Evolutionary conservation across 73 alveolate genomes (phyloP).

Genomic region (Blepharisma japonicum): DNA sequence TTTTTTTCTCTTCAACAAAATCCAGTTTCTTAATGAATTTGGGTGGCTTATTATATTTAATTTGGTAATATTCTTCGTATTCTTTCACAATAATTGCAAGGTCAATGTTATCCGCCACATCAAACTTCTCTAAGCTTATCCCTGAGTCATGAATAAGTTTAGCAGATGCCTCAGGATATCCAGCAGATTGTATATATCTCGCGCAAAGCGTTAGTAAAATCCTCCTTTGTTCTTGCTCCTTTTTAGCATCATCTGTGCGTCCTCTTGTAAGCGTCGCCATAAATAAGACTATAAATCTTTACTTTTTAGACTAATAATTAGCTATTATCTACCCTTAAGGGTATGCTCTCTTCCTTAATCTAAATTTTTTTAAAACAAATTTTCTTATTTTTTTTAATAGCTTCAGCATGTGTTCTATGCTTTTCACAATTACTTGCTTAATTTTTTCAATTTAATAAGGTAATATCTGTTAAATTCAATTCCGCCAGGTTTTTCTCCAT

Average conservation of each 20-base stretch:
- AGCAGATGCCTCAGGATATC: constrained; percentile 8
- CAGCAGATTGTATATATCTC: constrained; percentile 28
- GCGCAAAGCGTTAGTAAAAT: constrained; percentile 2
- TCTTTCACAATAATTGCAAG: constrained; percentile 83
- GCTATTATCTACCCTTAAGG: too few species aligned
- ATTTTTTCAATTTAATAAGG: too few species aligned
- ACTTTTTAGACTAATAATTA: too few species aligned
- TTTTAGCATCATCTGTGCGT: background rate
- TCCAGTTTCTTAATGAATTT: constrained; percentile 75
- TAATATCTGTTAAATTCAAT: too few species aligned
- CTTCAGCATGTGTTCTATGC: too few species aligned
- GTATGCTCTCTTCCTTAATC: too few species aligned
- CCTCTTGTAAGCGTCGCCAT: background rate
- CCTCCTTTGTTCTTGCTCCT: constrained; percentile 25
- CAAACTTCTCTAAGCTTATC: constrained; percentile 36
- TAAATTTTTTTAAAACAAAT: too few species aligned
- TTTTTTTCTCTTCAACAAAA: constrained; percentile 57
- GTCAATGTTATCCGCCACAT: constrained; percentile 97
- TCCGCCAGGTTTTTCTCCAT: too few species aligned
- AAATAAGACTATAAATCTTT: too few species aligned
- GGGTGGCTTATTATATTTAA: constrained; percentile 86
- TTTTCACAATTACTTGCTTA: too few species aligned
- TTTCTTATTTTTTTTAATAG: too few species aligned
- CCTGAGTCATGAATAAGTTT: constrained; percentile 29
- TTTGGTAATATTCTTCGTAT: constrained; percentile 91